A percentile compares a stretch with the other conserved stretches of the same genome.
Evolutionary conservation across 345 rosid species (phyloP).

Genomic region (Pugionium cornutum): DNA sequence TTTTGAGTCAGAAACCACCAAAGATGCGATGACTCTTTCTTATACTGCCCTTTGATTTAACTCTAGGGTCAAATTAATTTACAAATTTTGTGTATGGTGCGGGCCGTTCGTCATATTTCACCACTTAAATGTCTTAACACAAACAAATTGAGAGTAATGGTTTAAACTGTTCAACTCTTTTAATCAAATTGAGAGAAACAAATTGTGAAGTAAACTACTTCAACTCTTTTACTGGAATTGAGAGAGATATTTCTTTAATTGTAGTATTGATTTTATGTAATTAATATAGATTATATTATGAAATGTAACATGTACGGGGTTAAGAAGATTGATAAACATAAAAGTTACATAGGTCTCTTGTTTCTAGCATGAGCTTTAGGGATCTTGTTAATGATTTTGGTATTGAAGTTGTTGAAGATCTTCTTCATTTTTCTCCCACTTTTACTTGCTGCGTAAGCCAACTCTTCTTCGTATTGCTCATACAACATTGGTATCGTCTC

Average conservation of each 20-base stretch:
- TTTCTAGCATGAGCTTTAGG: conserved; percentile 47
- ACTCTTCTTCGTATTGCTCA: conserved; percentile 46
- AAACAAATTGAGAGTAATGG: too few relatives aligned
- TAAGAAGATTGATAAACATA: conserved; percentile 5
- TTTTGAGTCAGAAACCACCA: conserved; percentile 36
- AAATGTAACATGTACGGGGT: conserved; percentile 5
- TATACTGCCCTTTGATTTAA: conserved; percentile 32
- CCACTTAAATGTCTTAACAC: conserved; percentile 8
- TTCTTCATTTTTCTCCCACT: conserved; percentile 41
- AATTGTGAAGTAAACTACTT: too few relatives aligned
- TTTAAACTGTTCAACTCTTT: too few relatives aligned
- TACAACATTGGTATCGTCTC: conserved; percentile 49
- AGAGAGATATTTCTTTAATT: too few relatives aligned
- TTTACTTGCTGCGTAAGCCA: conserved; percentile 44
- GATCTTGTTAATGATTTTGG: conserved; percentile 51
- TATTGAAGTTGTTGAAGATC: conserved; percentile 41
- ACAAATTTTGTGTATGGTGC: conserved; percentile 20
- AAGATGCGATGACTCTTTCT: conserved; percentile 18
- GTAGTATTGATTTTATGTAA: too few relatives aligned
- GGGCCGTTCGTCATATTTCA: conserved; percentile 17
- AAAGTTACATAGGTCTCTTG: conserved; percentile 35
- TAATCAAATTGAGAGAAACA: too few relatives aligned
- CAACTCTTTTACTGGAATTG: too few relatives aligned
- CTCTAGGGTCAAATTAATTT: conserved; percentile 26
- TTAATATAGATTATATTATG: too few relatives aligned